Percentiles rank a stretch among this genome's conserved stretches.
Conservation (phyloP, 345 rosid species). For the Populus ilicifolia region DNA sequence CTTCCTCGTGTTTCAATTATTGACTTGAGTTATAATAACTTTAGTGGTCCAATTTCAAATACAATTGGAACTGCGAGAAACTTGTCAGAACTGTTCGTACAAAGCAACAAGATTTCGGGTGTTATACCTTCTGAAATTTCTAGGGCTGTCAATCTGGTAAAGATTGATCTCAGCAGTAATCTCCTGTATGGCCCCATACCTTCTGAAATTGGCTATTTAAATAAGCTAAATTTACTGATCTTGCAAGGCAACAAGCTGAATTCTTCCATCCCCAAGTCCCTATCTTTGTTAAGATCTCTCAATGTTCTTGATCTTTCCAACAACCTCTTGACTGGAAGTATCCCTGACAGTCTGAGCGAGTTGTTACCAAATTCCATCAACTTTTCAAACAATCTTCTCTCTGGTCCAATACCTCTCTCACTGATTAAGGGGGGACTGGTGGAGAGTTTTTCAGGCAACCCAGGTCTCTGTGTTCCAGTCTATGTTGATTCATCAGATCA, state of each 20-base stretch:
- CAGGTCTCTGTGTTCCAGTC: slow-evolving; percentile 69
- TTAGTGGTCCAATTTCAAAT: slow-evolving; percentile 60
- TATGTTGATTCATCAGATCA: slow-evolving; percentile 39
- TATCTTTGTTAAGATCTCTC: slow-evolving; percentile 63
- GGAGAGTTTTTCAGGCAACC: slow-evolving; percentile 83
- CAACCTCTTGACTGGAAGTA: slow-evolving; percentile 63
- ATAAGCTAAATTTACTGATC: slow-evolving; percentile 63
- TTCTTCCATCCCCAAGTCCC: slow-evolving; percentile 64
- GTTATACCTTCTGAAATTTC: slow-evolving; percentile 63
- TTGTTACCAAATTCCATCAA: slow-evolving; percentile 72
- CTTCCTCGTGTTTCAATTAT: slow-evolving; percentile 86
- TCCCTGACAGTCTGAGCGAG: slow-evolving; percentile 60
- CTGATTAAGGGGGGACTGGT: slow-evolving; percentile 60
- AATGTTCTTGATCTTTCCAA: slow-evolving; percentile 84
- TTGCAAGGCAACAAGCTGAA: slow-evolving; percentile 62
- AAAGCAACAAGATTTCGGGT: slow-evolving; percentile 67
- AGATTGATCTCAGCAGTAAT: slow-evolving; percentile 85
- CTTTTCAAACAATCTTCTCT: slow-evolving; percentile 71
- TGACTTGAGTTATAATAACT: slow-evolving; percentile 62
- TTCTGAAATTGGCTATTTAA: slow-evolving; percentile 60
- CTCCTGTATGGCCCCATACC: slow-evolving; percentile 73
- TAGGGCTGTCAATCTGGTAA: slow-evolving; percentile 63
- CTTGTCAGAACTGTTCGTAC: slow-evolving; percentile 78
- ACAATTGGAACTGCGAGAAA: slow-evolving; percentile 57
- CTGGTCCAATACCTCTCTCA: slow-evolving; percentile 79